Conservation (phyloP, 768 basidiomycete species). For the Pisolithus sp. region DNA sequence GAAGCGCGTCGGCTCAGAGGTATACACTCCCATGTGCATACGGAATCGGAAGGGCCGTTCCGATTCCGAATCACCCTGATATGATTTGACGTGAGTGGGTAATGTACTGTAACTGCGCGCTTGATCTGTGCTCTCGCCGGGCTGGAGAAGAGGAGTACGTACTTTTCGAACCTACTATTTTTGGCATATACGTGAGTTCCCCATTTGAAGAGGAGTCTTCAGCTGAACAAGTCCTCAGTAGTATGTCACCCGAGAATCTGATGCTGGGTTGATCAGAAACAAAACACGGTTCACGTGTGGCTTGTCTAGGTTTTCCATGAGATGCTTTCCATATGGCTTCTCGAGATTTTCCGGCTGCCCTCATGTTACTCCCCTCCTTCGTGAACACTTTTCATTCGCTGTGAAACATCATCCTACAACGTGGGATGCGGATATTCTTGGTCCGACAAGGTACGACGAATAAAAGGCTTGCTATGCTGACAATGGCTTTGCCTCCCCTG, state of each 20-base stretch:
- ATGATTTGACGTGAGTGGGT: too few relatives aligned
- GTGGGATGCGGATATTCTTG: neutral
- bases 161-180: neutral
- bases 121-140: too few relatives aligned
- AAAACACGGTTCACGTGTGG: neutral
- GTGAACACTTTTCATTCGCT: neutral
- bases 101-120: too few relatives aligned
- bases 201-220: neutral
- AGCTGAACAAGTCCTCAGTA: neutral
- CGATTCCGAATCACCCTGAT: too few relatives aligned
- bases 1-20: too few relatives aligned
- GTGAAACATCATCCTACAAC: neutral
- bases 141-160: too few relatives aligned
- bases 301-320: neutral
- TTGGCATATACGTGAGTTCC: neutral
- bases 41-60: too few relatives aligned
- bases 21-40: too few relatives aligned
- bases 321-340: neutral
- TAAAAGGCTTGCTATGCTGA: neutral
- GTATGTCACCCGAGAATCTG: neutral
- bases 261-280: neutral
- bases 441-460: neutral
- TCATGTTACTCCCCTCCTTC: neutral
- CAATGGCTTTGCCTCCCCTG: too few relatives aligned
- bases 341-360: neutral